Conservation (phyloP, 208 protist species). For the Acanthamoeba healyi region DNA sequence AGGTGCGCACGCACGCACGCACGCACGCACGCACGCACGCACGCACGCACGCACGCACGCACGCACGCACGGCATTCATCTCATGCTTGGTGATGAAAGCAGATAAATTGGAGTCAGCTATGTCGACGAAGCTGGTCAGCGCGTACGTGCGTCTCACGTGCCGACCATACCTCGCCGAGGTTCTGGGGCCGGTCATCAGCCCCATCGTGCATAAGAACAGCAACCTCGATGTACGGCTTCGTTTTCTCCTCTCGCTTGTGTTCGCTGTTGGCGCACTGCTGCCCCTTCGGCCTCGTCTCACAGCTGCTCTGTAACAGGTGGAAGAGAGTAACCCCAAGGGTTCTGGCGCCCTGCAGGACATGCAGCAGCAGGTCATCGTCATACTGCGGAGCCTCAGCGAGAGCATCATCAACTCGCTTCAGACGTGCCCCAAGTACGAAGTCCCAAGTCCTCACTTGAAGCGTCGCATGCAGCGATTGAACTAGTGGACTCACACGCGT, state of each 20-base stretch:
- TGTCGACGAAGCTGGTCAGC: not conserved
- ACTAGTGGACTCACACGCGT: not conserved
- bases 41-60: no score
- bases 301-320: not conserved
- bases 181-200: not conserved
- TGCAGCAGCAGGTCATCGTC: not conserved
- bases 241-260: not conserved
- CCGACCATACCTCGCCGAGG: constrained; percentile 1
- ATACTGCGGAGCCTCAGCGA: not conserved
- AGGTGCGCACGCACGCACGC: no score
- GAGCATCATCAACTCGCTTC: constrained; percentile 31
- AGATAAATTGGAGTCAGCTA: not conserved
- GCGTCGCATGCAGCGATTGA: no score
- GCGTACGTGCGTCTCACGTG: constrained; percentile 11
- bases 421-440: not conserved
- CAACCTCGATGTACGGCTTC: not conserved
- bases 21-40: no score
- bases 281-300: not conserved
- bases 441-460: not conserved
- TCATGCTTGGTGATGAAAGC: no score
- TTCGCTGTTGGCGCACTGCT: no score
- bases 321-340: constrained; percentile 17
- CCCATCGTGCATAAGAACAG: not conserved
- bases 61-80: not conserved
- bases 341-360: not conserved